A percentile compares a stretch with the other conserved stretches of the same genome.
Conservation (phyloP, 2,329 filamentous ascomycete genomes). For the Bipolaris zeicola region DNA sequence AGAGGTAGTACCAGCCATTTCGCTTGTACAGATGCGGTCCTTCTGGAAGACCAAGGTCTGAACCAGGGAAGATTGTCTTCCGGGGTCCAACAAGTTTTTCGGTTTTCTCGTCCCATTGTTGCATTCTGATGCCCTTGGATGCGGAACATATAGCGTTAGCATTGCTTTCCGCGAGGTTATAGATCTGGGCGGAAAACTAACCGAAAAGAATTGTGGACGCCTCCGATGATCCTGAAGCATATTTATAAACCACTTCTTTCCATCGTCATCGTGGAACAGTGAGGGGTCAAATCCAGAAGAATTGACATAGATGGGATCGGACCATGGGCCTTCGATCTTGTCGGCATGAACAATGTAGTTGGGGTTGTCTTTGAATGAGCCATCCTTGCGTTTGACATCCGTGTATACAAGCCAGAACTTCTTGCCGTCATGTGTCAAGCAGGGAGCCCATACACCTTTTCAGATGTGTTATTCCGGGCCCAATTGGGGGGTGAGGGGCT, state of each 20-base stretch:
- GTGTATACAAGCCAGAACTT: constrained; percentile 69
- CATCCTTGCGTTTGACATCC: constrained; percentile 70
- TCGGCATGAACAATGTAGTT: constrained; percentile 65
- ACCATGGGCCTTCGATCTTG: constrained; percentile 65
- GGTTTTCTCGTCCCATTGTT: constrained; percentile 60
- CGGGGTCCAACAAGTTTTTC: constrained; percentile 61
- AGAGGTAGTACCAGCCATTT: constrained; percentile 45
- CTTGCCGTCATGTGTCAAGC: constrained; percentile 65
- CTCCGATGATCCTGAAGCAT: constrained; percentile 46
- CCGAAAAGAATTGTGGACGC: constrained; percentile 54
- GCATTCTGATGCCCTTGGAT: constrained; percentile 56
- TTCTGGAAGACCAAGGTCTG: constrained; percentile 55
- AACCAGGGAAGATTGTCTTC: constrained; percentile 61
- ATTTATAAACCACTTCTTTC: constrained; percentile 47
- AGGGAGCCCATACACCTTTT: constrained; percentile 64
- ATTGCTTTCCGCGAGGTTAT: not conserved
- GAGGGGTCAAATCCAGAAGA: constrained; percentile 67
- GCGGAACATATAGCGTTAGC: not conserved
- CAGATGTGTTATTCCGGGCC: constrained; percentile 1
- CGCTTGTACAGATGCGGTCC: constrained; percentile 46
- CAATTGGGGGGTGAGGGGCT: no score
- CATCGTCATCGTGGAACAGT: constrained; percentile 45
- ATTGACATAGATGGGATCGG: constrained; percentile 64
- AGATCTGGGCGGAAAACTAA: not conserved
- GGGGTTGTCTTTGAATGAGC: constrained; percentile 67